Evolutionary conservation across 345 rosid genomes (phyloP).

Genomic region (Bretschneidera sinensis): DNA sequence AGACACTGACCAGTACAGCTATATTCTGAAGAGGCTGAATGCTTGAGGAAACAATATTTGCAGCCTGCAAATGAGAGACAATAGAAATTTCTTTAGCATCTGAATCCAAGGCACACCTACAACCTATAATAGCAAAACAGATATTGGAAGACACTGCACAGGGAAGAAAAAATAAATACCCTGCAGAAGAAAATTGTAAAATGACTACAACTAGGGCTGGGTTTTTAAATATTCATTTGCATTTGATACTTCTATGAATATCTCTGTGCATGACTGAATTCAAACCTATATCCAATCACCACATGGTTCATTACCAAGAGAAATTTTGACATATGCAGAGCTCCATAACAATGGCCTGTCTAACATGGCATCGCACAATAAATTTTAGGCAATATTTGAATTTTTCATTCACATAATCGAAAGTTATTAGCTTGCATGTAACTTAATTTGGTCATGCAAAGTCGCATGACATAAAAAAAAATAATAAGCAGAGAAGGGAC

Average conservation of each 20-base stretch:
- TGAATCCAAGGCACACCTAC: neutral
- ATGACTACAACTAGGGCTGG: too few species aligned
- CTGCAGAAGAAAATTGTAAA: neutral
- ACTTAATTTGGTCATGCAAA: neutral
- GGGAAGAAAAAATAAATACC: neutral
- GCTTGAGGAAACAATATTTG: constrained; percentile 66
- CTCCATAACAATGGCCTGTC: neutral
- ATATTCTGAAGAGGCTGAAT: constrained; percentile 81
- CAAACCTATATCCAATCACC: neutral
- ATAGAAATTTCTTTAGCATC: neutral
- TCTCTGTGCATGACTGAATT: neutral
- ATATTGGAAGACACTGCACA: too few species aligned
- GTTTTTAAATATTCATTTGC: too few species aligned
- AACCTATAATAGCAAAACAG: too few species aligned
- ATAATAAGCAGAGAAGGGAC: too few species aligned
- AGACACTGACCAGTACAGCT: constrained; percentile 45
- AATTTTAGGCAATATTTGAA: neutral
- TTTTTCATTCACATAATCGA: neutral
- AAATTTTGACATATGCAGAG: neutral
- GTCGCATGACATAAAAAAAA: too few species aligned
- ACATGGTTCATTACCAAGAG: neutral
- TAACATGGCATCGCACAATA: neutral
- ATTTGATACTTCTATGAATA: too few species aligned
- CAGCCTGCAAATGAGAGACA: constrained; percentile 39
- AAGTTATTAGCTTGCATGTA: neutral